Evolutionary conservation across 768 basidiomycete species (phyloP), one percentile per base, ranked within the genome.

Genomic region (Trametes coccinea): DNA sequence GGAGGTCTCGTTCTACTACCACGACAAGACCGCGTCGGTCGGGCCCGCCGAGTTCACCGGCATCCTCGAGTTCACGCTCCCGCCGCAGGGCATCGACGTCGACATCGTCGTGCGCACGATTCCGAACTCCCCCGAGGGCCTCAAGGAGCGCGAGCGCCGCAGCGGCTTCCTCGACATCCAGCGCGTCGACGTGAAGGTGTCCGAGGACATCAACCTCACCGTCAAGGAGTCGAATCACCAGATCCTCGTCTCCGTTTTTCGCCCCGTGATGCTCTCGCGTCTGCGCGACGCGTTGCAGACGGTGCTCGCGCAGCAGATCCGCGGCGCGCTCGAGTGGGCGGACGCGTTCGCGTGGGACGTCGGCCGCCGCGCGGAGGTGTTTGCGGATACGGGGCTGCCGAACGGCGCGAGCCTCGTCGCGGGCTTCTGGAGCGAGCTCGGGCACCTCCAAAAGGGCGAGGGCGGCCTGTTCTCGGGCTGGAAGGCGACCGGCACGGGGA

Each of bases 1-100:
- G 60, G 84, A 90, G 34, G 81, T 91, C 0, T 89, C 89, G 0
- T 91, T 91, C 77, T 90, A 82, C 72, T 90, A 88, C 73, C 80
- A 79, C 40, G 88, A 91, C 73, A 84, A 87, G 67, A 74, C 72
- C 2, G 75, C 83, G 3, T 64, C 77, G 2, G 59, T 88, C 45
- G 79, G 82, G 0, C 86, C 86, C 0, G 74, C 73, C 52, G 82
- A 86, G 53, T 84, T 83, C 71, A 84, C 80, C 0, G 89, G 89
- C 0, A 76, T 89, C 37, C 74, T 89, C 48, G 82, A 79, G 41
- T 79, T 90, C 58, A 79, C 74, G 10, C 79, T 91, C 7, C 89
- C 89, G 0, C 79, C 81, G 2, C 82, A 88, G 61, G 89, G 88
- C 33, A 73, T 91, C 65, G 85, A 89, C 60, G 69, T 91, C 40